Conservation (phyloP, 208 protist species). For the Herpetomonas samuelpessoai region DNA sequence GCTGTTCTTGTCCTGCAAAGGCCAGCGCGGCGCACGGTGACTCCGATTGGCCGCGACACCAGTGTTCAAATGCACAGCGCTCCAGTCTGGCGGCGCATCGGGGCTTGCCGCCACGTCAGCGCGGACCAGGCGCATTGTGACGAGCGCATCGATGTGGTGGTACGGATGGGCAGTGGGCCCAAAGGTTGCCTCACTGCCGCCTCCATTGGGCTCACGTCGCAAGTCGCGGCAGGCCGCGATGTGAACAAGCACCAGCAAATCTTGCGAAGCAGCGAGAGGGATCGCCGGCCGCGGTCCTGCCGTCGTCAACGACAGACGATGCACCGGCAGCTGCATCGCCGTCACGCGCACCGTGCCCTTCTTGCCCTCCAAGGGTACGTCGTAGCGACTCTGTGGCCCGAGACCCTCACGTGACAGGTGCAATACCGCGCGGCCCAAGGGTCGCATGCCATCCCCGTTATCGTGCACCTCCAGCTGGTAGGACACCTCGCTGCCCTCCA, state of each 20-base stretch:
- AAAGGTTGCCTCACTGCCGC: no score
- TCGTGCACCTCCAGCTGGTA: constrained; percentile 81
- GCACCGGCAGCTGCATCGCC: neutral
- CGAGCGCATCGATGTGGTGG: neutral
- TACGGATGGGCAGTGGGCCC: no score
- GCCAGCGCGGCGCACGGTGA: constrained; percentile 7
- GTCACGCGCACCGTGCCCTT: constrained; percentile 1
- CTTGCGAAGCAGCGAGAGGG: neutral
- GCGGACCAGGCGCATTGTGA: neutral
- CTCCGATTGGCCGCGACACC: constrained; percentile 39
- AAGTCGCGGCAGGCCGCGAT: neutral
- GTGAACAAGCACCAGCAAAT: neutral
- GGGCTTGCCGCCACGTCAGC: no score
- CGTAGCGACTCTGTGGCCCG: constrained; percentile 31
- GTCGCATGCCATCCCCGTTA: constrained; percentile 45
- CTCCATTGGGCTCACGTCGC: no score
- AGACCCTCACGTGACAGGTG: constrained; percentile 45
- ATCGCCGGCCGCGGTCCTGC: neutral
- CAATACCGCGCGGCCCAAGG: constrained; percentile 50
- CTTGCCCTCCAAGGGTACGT: constrained; percentile 32
- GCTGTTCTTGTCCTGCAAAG: constrained; percentile 7
- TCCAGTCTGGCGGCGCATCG: neutral
- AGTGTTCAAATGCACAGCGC: constrained; percentile 34
- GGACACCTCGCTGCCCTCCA: constrained; percentile 40
- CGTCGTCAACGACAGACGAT: neutral